Evolutionary conservation across 257 asterid species (phyloP).

Genomic region (Phtheirospermum japonicum): DNA sequence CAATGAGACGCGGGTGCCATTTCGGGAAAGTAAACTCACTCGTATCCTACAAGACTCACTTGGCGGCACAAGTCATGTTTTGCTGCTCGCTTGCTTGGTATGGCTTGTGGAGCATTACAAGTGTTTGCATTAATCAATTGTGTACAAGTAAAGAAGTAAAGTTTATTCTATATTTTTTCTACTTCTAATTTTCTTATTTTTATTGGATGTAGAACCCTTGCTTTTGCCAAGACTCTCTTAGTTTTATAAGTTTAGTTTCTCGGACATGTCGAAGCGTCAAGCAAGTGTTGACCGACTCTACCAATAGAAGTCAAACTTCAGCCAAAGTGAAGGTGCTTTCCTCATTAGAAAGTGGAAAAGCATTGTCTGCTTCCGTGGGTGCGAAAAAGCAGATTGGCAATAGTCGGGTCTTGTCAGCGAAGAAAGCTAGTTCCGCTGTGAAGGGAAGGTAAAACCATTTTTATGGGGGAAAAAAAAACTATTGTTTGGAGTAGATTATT

Average conservation of each 20-base stretch:
- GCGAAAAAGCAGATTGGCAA: constrained; percentile 40
- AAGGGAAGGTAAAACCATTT: constrained; percentile 62
- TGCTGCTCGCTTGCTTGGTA: constrained; percentile 83
- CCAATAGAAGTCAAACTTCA: constrained; percentile 42
- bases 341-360: constrained; percentile 39
- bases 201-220: constrained; percentile 51
- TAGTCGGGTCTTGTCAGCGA: constrained; percentile 32
- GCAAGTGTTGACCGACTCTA: constrained; percentile 50
- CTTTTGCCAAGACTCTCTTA: constrained; percentile 71
- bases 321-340: constrained; percentile 43
- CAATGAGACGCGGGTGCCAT: constrained; percentile 66
- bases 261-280: constrained; percentile 54
- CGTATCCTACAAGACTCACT: constrained; percentile 77
- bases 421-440: constrained; percentile 31
- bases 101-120: constrained; percentile 16
- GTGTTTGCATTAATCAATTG: constrained; percentile 16
- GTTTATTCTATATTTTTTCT: not conserved
- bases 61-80: constrained; percentile 53
- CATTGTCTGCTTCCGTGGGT: constrained; percentile 40
- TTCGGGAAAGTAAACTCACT: constrained; percentile 79
- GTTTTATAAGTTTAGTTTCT: constrained; percentile 63
- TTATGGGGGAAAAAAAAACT: not conserved
- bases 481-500: not conserved
- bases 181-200: constrained; percentile 19
- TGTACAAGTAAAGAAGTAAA: constrained; percentile 7